Conservation (phyloP, 352 stramenopile genomes). For the Pythium scleroteichum region DNA sequence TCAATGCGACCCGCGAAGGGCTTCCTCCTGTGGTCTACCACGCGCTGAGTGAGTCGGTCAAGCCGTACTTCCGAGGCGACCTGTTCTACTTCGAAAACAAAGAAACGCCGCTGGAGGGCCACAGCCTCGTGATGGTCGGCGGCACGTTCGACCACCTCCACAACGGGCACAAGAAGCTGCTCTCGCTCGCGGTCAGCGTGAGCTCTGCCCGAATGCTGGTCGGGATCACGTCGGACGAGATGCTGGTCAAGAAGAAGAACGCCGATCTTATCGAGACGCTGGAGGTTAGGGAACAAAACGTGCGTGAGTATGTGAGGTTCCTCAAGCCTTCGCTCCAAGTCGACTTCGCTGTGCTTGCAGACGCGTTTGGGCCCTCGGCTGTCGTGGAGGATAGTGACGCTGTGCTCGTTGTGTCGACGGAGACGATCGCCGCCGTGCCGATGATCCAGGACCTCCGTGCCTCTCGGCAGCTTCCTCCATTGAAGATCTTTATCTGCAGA, state of each 20-base stretch:
- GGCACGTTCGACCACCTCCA: constrained; percentile 92
- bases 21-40: constrained; percentile 67
- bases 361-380: constrained; percentile 86
- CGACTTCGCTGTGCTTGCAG: constrained; percentile 76
- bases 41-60: constrained; percentile 52
- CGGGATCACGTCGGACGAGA: constrained; percentile 76
- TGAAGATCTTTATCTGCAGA: constrained; percentile 79
- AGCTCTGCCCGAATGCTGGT: constrained; percentile 54
- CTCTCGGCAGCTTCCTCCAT: constrained; percentile 44
- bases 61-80: constrained; percentile 45
- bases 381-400: constrained; percentile 55
- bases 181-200: constrained; percentile 73
- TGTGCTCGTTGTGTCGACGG: constrained; percentile 77
- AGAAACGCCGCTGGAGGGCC: constrained; percentile 38
- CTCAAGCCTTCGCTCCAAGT: constrained; percentile 65
- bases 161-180: constrained; percentile 90
- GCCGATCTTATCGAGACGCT: constrained; percentile 72
- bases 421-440: constrained; percentile 10
- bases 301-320: constrained; percentile 60
- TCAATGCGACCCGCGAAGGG: constrained; percentile 63
- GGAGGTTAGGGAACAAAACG: constrained; percentile 50
- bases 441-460: constrained; percentile 14
- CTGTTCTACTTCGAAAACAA: constrained; percentile 81
- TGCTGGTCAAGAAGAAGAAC: constrained; percentile 81
- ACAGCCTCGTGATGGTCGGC: constrained; percentile 68